phyloP scores from a whole-genome alignment of 257 asterid genomes.

The Solanum neorickii region DNA sequence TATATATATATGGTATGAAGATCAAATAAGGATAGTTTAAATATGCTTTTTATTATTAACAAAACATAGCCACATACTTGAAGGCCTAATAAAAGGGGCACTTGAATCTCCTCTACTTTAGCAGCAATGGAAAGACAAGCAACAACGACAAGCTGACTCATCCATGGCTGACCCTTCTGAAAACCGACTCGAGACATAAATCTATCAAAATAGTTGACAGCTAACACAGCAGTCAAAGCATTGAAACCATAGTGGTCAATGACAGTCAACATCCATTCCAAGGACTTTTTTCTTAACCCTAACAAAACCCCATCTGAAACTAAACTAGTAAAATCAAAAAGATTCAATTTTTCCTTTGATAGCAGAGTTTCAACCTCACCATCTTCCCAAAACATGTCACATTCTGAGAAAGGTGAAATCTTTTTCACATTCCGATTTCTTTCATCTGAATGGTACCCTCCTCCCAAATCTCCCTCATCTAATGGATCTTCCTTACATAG shows the following conservation, averaged over 20 bases:
- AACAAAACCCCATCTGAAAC: conserved; percentile 29
- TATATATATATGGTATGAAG: too few relatives aligned
- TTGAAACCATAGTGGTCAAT: conserved; percentile 41
- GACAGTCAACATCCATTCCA: conserved; percentile 64
- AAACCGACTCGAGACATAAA: conserved; percentile 37
- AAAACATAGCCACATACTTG: conserved; percentile 36
- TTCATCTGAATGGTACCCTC: background rate
- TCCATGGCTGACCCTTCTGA: conserved; percentile 82
- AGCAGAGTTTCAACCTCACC: conserved; percentile 49
- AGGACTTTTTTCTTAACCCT: conserved; percentile 37
- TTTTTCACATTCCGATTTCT: background rate
- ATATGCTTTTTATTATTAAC: background rate
- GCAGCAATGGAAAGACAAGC: conserved; percentile 89
- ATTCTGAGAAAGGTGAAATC: conserved; percentile 29
- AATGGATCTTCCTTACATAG: conserved; percentile 61
- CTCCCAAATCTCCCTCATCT: conserved; percentile 25
- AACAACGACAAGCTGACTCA: conserved; percentile 73
- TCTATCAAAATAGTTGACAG: conserved; percentile 59
- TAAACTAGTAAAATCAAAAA: conserved; percentile 6
- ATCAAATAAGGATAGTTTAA: too few relatives aligned
- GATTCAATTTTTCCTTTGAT: conserved; percentile 38
- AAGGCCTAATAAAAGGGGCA: conserved; percentile 58
- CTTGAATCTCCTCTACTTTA: conserved; percentile 81
- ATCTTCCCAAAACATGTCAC: conserved; percentile 81
- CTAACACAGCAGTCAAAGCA: conserved; percentile 48